phyloP scores from a whole-genome alignment of 1,284 basidiomycete species.

The Trichosporon sp. region DNA sequence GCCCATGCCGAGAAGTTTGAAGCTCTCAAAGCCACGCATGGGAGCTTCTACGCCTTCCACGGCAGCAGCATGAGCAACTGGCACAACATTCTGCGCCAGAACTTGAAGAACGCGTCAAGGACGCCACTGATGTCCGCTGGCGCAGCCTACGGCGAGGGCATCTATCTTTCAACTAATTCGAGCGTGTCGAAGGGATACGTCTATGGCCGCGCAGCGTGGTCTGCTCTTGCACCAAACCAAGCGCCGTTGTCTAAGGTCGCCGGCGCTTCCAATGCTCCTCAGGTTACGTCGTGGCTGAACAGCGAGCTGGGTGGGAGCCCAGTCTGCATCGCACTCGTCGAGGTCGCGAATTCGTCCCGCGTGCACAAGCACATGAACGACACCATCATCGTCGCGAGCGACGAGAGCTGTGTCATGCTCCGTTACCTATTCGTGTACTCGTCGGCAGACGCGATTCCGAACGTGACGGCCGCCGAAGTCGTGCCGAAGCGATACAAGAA shows the following conservation, averaged over 20 bases:
- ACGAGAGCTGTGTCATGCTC: slow-evolving; percentile 28
- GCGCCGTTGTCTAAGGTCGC: too few relatives aligned
- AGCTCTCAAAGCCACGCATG: slow-evolving; percentile 18
- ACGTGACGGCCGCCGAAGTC: not conserved
- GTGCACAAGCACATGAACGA: slow-evolving; percentile 19
- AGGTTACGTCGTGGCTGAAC: not conserved
- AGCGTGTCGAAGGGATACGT: not conserved
- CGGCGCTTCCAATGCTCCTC: too few relatives aligned
- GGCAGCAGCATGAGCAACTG: slow-evolving; percentile 25
- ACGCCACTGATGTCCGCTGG: not conserved
- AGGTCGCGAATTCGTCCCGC: slow-evolving; percentile 24
- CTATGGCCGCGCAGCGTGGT: too few relatives aligned
- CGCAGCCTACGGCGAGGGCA: not conserved
- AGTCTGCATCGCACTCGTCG: not conserved
- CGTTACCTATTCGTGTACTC: slow-evolving; percentile 27
- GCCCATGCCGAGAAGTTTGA: slow-evolving; percentile 26
- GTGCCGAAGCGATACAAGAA: slow-evolving; percentile 19
- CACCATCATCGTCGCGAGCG: slow-evolving; percentile 22
- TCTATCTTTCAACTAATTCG: not conserved
- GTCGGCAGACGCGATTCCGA: not conserved
- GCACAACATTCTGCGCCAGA: slow-evolving; percentile 30
- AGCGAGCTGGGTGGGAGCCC: not conserved
- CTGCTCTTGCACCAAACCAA: too few relatives aligned
- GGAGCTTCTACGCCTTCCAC: slow-evolving; percentile 25
- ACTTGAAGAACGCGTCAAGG: slow-evolving; percentile 26